Percentiles rank a stretch among this genome's conserved stretches.
Evolutionary conservation across 1,284 basidiomycete species (phyloP).

Genomic region (Melampsora americana): DNA sequence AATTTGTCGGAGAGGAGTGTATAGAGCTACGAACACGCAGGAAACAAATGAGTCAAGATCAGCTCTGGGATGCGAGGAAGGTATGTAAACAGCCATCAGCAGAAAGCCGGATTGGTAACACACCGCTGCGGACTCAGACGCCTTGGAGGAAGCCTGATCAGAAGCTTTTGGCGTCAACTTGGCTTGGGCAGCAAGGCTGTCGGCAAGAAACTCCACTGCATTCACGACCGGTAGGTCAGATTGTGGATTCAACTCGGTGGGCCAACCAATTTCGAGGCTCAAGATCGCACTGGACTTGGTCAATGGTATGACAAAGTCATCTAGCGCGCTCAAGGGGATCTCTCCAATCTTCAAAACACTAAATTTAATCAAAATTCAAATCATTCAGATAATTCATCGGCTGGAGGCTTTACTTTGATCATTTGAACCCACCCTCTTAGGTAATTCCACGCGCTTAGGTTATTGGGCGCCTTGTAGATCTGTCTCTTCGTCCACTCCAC

Average conservation of each 20-base stretch:
- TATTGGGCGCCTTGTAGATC: constrained; percentile 82
- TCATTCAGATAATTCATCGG: background rate
- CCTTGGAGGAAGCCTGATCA: constrained; percentile 58
- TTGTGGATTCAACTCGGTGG: constrained; percentile 61
- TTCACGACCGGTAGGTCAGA: constrained; percentile 70
- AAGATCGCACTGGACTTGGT: constrained; percentile 48
- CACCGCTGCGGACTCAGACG: constrained; percentile 49
- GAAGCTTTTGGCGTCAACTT: constrained; percentile 48
- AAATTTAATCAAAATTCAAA: background rate
- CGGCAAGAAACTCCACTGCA: constrained; percentile 82
- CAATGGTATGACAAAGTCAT: constrained; percentile 63
- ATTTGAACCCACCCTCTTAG: constrained; percentile 62
- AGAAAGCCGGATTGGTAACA: constrained; percentile 1
- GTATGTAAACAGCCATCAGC: background rate
- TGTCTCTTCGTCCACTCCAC: constrained; percentile 63
- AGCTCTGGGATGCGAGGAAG: background rate
- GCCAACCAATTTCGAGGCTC: constrained; percentile 51
- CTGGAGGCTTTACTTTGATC: background rate
- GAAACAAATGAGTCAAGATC: constrained; percentile 41
- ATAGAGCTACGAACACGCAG: constrained; percentile 61
- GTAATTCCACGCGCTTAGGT: constrained; percentile 91
- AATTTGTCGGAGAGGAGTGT: constrained; percentile 66
- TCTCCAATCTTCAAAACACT: constrained; percentile 64
- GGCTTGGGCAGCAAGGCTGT: constrained; percentile 66
- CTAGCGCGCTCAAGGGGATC: constrained; percentile 62